These are phyloP conservation scores for Ricinus communis DNA, from an alignment of 345 rosid genomes.

Conservation along the genomic window DNA sequence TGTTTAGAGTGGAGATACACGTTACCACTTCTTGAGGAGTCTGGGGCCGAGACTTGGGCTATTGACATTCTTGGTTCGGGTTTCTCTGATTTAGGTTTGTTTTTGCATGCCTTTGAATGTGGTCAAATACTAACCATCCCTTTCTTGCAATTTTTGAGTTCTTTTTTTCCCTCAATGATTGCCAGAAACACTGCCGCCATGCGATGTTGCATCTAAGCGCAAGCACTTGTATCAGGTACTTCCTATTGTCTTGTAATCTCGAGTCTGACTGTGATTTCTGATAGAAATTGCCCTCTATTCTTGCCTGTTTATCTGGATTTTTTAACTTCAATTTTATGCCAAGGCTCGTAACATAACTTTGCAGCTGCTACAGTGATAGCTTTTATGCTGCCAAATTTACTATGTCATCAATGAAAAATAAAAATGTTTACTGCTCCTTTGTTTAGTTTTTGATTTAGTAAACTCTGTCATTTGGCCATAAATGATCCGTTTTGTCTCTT, in stretches of 20 bases:
- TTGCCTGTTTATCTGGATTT: not conserved
- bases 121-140: not conserved
- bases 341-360: not conserved
- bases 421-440: not conserved
- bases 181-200: slow-evolving; percentile 56
- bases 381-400: not conserved
- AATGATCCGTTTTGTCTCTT: too few species aligned
- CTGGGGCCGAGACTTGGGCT: slow-evolving; percentile 89
- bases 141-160: not conserved
- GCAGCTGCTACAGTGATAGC: not conserved
- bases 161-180: slow-evolving; percentile 13
- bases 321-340: not conserved
- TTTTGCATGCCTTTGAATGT: not conserved
- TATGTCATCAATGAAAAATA: not conserved
- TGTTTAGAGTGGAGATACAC: slow-evolving; percentile 97
- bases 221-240: slow-evolving; percentile 79
- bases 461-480: not conserved
- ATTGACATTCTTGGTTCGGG: slow-evolving; percentile 97
- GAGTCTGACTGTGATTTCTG: not conserved
- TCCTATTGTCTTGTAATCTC: not conserved
- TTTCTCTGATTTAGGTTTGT: slow-evolving; percentile 80
- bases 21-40: slow-evolving; percentile 82
- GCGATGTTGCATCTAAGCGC: slow-evolving; percentile 68
- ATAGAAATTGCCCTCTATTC: not conserved
- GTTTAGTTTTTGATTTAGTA: not conserved